A percentile compares a stretch with the other conserved stretches of the same genome.
Evolutionary conservation across 805 yeast genomes (phyloP).

Genomic region (Blastobotrys peoriensis): DNA sequence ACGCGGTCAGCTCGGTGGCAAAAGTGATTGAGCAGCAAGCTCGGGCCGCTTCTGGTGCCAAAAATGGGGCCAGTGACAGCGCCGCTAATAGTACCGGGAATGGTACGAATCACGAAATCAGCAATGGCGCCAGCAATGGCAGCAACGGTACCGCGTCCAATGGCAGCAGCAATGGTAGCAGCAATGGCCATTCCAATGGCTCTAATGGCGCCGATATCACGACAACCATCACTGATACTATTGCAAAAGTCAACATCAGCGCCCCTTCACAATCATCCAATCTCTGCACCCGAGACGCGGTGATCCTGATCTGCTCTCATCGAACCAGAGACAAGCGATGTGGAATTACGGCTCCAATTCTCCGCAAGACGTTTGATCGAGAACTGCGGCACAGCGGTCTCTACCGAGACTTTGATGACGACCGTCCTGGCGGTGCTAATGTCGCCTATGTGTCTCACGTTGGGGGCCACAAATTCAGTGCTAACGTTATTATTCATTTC

Average conservation of each 20-base stretch:
- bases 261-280: slow-evolving; percentile 21
- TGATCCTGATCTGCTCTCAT: slow-evolving; percentile 79
- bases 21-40: slow-evolving; percentile 33
- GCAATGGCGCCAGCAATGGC: too few relatives aligned
- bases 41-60: slow-evolving; percentile 17
- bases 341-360: slow-evolving; percentile 87
- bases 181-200: too few relatives aligned
- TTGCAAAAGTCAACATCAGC: too few relatives aligned
- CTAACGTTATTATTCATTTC: slow-evolving; percentile 74
- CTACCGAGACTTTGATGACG: slow-evolving; percentile 71
- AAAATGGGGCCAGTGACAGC: background rate
- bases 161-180: too few relatives aligned
- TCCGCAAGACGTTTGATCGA: slow-evolving; percentile 71
- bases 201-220: too few relatives aligned
- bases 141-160: too few relatives aligned
- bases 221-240: too few relatives aligned
- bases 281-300: slow-evolving; percentile 33
- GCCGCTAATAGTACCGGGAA: background rate
- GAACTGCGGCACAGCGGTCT: slow-evolving; percentile 66
- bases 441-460: slow-evolving; percentile 77
- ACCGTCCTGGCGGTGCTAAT: slow-evolving; percentile 64
- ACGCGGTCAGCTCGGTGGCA: slow-evolving; percentile 37
- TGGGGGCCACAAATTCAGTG: slow-evolving; percentile 95
- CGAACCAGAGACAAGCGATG: slow-evolving; percentile 87
- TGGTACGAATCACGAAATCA: too few relatives aligned